Percentiles rank a stretch among this genome's conserved stretches.
phyloP scores from a whole-genome alignment of 371 early-diverging fungal species.

The Hamiltosporidium magnivora region DNA sequence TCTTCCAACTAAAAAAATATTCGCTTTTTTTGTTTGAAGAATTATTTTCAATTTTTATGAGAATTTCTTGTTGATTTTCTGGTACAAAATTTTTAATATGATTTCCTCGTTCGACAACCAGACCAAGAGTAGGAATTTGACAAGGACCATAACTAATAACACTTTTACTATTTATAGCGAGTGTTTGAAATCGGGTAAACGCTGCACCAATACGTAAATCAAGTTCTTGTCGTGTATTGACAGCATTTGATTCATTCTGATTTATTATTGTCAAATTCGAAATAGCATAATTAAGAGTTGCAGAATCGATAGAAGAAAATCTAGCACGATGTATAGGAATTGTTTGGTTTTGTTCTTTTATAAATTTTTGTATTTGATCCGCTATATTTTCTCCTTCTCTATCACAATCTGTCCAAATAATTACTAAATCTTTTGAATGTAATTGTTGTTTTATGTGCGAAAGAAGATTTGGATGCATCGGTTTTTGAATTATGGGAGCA shows the following conservation, averaged over 20 bases:
- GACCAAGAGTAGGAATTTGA: conserved; percentile 96
- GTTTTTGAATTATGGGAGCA: conserved; percentile 49
- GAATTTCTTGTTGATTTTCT: conserved; percentile 57
- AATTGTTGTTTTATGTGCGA: conserved; percentile 42
- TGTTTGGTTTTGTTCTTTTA: conserved; percentile 48
- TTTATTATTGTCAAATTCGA: conserved; percentile 63
- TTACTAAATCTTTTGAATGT: conserved; percentile 59
- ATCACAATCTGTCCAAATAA: conserved; percentile 99
- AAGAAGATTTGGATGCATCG: conserved; percentile 14
- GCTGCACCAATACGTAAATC: conserved; percentile 88
- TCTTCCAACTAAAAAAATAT: conserved; percentile 44
- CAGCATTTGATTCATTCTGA: conserved; percentile 67
- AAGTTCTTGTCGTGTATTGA: conserved; percentile 74
- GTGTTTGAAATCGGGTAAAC: conserved; percentile 82
- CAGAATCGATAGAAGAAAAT: conserved; percentile 58
- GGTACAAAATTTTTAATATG: conserved; percentile 67
- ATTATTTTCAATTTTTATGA: background rate
- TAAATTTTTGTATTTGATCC: conserved; percentile 63
- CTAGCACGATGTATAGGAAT: conserved; percentile 57
- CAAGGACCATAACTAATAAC: conserved; percentile 85
- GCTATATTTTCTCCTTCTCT: conserved; percentile 97
- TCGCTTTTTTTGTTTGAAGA: background rate
- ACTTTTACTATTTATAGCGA: conserved; percentile 31
- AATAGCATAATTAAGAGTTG: conserved; percentile 70
- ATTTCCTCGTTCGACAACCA: conserved; percentile 80